These are phyloP conservation scores for Botryotinia narcissicola DNA, from an alignment of 2,329 filamentous ascomycete genomes.

Conservation along the genomic window DNA sequence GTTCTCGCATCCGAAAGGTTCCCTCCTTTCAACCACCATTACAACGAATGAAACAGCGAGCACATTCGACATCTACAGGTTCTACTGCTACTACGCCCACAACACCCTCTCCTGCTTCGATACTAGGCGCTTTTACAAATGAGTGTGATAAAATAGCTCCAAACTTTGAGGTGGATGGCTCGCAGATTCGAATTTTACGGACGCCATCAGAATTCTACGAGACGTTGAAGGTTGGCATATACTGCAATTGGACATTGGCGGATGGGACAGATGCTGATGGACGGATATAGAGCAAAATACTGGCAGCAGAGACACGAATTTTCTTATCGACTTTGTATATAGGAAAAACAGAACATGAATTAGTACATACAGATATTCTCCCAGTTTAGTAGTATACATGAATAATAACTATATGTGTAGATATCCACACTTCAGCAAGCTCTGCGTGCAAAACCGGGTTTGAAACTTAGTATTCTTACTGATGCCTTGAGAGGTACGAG, in stretches of 20 bases:
- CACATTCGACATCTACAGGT: constrained; percentile 36
- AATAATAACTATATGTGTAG: constrained; percentile 40
- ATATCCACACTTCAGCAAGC: constrained; percentile 75
- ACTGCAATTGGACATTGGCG: constrained; percentile 4
- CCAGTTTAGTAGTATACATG: background rate
- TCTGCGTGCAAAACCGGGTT: constrained; percentile 67
- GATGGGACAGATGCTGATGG: constrained; percentile 32
- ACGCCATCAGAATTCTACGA: constrained; percentile 89
- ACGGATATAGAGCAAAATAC: constrained; percentile 68
- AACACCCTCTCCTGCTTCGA: constrained; percentile 48
- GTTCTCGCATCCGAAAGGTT: constrained; percentile 35
- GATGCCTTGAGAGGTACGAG: constrained; percentile 89
- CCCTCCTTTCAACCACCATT: constrained; percentile 29
- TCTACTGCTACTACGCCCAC: constrained; percentile 24
- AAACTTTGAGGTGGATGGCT: constrained; percentile 81
- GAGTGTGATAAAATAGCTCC: constrained; percentile 89
- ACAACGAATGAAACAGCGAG: constrained; percentile 31
- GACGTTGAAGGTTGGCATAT: constrained; percentile 69
- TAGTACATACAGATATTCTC: constrained; percentile 43
- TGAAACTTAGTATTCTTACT: constrained; percentile 85
- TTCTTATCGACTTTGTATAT: constrained; percentile 98
- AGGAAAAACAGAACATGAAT: constrained; percentile 85
- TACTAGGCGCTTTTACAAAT: constrained; percentile 58
- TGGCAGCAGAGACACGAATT: constrained; percentile 71
- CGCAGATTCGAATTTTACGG: constrained; percentile 74